Evolutionary conservation across 2,329 filamentous ascomycete species (phyloP).

Genomic region (Fusarium sacchari): DNA sequence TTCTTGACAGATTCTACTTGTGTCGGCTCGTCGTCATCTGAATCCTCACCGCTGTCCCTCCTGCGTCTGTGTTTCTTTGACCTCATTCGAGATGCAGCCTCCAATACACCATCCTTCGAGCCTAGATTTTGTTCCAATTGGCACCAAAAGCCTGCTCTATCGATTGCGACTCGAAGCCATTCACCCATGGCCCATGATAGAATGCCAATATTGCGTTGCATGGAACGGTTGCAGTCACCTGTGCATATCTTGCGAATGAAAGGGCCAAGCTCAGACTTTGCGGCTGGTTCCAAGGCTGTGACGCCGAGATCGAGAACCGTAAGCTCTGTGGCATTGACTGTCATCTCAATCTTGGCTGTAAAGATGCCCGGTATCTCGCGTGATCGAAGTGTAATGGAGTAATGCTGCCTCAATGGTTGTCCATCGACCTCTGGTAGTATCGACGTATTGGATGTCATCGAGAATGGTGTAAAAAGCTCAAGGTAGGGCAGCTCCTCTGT

Average conservation of each 20-base stretch:
- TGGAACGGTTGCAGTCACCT: constrained; percentile 54
- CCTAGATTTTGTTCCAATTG: constrained; percentile 60
- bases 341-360: constrained; percentile 65
- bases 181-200: constrained; percentile 75
- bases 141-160: constrained; percentile 72
- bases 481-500: constrained; percentile 75
- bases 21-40: constrained; percentile 20
- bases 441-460: constrained; percentile 65
- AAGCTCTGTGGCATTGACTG: constrained; percentile 63
- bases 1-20: constrained; percentile 19
- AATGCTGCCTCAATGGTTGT: constrained; percentile 59
- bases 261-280: constrained; percentile 65
- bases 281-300: constrained; percentile 64
- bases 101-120: constrained; percentile 43
- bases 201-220: constrained; percentile 67
- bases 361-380: constrained; percentile 62
- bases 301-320: constrained; percentile 64
- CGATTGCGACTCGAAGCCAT: constrained; percentile 70
- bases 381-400: constrained; percentile 63
- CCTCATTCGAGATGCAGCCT: constrained; percentile 40
- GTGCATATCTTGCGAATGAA: constrained; percentile 59
- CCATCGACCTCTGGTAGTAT: constrained; percentile 52
- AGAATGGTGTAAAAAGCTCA: constrained; percentile 75
- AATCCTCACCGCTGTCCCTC: constrained; percentile 38
- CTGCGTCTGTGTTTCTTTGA: constrained; percentile 37